A percentile compares a stretch with the other conserved stretches of the same genome.
Evolutionary conservation across 352 stramenopile genomes (phyloP).

Genomic region (Globisporangium yorkense): DNA sequence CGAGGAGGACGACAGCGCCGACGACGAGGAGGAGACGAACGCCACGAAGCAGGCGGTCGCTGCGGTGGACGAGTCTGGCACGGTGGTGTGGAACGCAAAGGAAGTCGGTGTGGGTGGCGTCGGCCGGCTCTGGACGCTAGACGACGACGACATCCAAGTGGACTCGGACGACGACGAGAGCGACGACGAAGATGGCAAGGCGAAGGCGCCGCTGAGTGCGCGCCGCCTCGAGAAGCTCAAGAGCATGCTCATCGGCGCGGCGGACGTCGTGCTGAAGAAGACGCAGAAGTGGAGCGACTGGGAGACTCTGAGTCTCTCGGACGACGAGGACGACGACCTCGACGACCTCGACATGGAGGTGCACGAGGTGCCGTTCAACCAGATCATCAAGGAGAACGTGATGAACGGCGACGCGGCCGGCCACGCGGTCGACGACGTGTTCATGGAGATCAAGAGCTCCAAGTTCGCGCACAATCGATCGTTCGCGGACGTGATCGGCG

Average conservation of each 20-base stretch:
- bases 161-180: conserved; percentile 51
- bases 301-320: conserved; percentile 74
- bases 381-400: conserved; percentile 81
- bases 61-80: conserved; percentile 1
- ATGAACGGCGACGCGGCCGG: conserved; percentile 63
- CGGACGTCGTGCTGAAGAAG: conserved; percentile 50
- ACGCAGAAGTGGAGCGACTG: conserved; percentile 68
- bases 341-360: conserved; percentile 41
- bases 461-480: conserved; percentile 91
- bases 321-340: conserved; percentile 62
- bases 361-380: conserved; percentile 55
- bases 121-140: conserved; percentile 75
- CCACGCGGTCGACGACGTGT: conserved; percentile 86
- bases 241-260: conserved; percentile 52
- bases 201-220: conserved; percentile 19
- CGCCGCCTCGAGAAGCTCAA: conserved; percentile 66
- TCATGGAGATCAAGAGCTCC: conserved; percentile 93
- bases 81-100: conserved; percentile 52
- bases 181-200: conserved; percentile 23
- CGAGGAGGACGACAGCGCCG: conserved; percentile 28
- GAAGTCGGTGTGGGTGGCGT: conserved; percentile 69
- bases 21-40: conserved; percentile 11
- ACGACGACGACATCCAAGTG: conserved; percentile 78
- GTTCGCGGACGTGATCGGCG: conserved; percentile 73
- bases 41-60: not conserved